Base-by-base conservation (phyloP, 176 grass and related monocot genomes). In the Zoysia japonica region DNA sequence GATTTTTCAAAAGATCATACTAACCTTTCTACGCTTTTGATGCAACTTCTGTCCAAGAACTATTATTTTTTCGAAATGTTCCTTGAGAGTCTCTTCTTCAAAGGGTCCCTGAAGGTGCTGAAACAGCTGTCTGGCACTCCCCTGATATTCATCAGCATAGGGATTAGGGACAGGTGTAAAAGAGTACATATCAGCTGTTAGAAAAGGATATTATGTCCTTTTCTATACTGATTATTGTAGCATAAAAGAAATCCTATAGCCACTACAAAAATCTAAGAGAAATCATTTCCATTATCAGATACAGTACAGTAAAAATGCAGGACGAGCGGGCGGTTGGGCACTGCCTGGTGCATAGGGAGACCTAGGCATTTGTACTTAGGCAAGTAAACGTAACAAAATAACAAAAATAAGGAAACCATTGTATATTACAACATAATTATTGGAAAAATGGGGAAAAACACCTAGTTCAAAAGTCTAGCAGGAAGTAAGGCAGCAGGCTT, bases 111-210 rank as follows among this genome's bases (percentile, higher is more conserved):
- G 96, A 81, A 99, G 84, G 66, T 90, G 92, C 78, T 95, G 96
- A 73, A 99, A 99, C 79, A 99, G 76, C 70, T 99, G 92, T 85
- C 96, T 90, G 11, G 96, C 96, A 73, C 90, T 99, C 83, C 96
- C 96, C 96, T 99, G 90, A 75, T 77, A 78, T 80, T 47, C 42
- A 81, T 17, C 71, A 54, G 59, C n/a, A 75, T 46, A 70, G 49
- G 28, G 28, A 28, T 28, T 28, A 28, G 28, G 72, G 66, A 65
- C 57, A 80, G 72, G 46, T 56, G 66, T 82, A 77, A 71, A 77
- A 28, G 46, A 73, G 15, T 60, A 28, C 2, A 52, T 40, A 69
- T 17, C 28, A 28, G 28, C 9, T 76, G 48, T 38, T 79, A 13
- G 64, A 82, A 28, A 76, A 52, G 7, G 6, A 68, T 81, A 78